Conservation (phyloP, 768 basidiomycete genomes). For the Ramaria sp. region DNA sequence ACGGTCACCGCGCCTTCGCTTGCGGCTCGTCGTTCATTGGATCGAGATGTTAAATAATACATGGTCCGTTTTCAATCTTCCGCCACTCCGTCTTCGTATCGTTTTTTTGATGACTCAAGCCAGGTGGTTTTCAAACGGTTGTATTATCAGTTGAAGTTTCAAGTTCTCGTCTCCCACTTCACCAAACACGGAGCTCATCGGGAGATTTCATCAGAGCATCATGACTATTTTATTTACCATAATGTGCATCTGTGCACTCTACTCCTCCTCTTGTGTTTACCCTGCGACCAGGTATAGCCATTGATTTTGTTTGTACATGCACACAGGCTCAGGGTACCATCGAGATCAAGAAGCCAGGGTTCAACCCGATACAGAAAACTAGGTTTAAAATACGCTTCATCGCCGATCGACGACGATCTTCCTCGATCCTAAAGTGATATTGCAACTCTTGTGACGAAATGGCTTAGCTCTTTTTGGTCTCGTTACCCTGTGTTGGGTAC, state of each 20-base stretch:
- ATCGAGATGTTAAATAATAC: conserved; percentile 65
- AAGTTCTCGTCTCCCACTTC: background rate
- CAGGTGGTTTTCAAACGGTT: conserved; percentile 73
- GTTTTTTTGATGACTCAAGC: conserved; percentile 16
- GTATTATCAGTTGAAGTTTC: conserved; percentile 36
- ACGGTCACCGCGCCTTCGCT: conserved; percentile 61
- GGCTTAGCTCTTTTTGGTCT: background rate
- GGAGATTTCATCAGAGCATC: background rate
- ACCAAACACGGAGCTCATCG: background rate
- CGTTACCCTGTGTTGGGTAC: no score
- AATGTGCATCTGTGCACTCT: background rate
- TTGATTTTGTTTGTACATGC: background rate
- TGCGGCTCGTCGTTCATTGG: conserved; percentile 88
- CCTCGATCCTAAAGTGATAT: background rate
- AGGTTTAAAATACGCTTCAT: background rate
- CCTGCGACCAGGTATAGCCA: background rate
- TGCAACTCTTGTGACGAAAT: no score
- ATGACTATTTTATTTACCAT: background rate
- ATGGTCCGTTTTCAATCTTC: conserved; percentile 26
- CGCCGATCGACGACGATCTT: background rate
- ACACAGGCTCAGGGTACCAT: no score
- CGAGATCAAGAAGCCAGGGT: no score
- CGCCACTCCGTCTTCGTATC: conserved; percentile 11
- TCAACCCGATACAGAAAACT: background rate
- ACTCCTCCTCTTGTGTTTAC: background rate